A percentile compares a stretch with the other conserved stretches of the same genome.
Conservation (phyloP, 257 asterid species). For the Solanum piurae region DNA sequence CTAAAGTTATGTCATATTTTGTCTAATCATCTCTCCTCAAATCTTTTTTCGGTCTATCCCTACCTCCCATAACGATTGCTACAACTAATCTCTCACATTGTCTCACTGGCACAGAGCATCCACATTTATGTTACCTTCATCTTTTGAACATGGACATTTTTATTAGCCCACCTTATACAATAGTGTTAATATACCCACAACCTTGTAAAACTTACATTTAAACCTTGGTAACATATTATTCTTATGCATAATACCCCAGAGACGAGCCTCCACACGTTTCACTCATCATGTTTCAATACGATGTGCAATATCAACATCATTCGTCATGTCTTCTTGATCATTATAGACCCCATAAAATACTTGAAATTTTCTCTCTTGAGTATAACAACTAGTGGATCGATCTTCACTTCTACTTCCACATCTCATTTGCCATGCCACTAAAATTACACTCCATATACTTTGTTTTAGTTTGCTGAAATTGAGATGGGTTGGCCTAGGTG, state of each 20-base stretch:
- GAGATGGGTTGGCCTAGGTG: background rate
- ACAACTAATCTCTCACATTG: no score
- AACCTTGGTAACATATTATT: background rate
- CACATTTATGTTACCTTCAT: no score
- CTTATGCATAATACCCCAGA: no score
- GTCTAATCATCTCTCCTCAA: no score
- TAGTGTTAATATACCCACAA: background rate
- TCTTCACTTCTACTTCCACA: background rate
- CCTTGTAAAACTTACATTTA: background rate
- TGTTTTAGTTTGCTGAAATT: background rate
- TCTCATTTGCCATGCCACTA: background rate
- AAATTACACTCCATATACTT: background rate
- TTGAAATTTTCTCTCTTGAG: background rate
- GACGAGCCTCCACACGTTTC: background rate
- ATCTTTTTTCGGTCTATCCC: no score
- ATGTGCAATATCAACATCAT: background rate
- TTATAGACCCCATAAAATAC: background rate
- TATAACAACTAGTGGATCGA: background rate
- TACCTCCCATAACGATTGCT: background rate
- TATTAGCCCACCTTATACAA: no score
- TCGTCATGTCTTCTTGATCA: background rate
- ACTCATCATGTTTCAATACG: background rate
- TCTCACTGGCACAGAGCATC: no score
- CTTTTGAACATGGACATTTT: no score
- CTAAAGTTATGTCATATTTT: no score